Base-by-base conservation (phyloP, 805 yeast genomes). In the Ogataea allantospora region DNA sequence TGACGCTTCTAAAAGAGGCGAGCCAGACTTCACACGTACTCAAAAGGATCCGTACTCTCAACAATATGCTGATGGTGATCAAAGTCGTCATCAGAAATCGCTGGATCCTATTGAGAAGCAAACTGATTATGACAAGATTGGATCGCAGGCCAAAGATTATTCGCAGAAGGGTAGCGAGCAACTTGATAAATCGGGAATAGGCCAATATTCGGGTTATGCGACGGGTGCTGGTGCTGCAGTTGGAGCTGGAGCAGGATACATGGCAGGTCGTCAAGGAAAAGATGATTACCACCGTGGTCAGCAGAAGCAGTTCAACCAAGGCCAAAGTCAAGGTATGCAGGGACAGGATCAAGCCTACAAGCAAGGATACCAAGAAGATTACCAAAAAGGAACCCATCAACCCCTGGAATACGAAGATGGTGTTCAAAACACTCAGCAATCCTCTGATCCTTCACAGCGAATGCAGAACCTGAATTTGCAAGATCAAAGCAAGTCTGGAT, bases 191-290 rank as follows among this genome's bases (percentile, higher is more conserved):
- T 29, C 42, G 7, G 47, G 44, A 15, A 15, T 32, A 15, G 43
- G 46, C 19, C 29, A 47, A 20, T 36, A 46, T 19, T 21, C 23
- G 5, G 23, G 11, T 4, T 21, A 21, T 20, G 53, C 42, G 10
- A 44, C 44, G 3, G 49, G 47, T 12, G 40, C 47, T 17, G 53
- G 46, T 9, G 47, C 47, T 7, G 47, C 42, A 10, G 44, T 41
- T 5, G 49, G 47, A 16, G 40, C 46, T 21, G 53, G 46, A 8
- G 49, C 47, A 5, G 47, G 46, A 11, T 47, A 45, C 28, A 12
- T 42, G 22, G 44, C 36, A n/a, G 35, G 44, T 5, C 31, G 30
- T 14, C 30, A 35, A 33, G 15, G 27, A 3, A 18, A 16, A 12
- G 16, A 25, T 5, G 18, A 19, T 11, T 8, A 9, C 9, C 7